phyloP scores from a whole-genome alignment of 2,329 filamentous ascomycete genomes.

The Epichloe sp. region DNA sequence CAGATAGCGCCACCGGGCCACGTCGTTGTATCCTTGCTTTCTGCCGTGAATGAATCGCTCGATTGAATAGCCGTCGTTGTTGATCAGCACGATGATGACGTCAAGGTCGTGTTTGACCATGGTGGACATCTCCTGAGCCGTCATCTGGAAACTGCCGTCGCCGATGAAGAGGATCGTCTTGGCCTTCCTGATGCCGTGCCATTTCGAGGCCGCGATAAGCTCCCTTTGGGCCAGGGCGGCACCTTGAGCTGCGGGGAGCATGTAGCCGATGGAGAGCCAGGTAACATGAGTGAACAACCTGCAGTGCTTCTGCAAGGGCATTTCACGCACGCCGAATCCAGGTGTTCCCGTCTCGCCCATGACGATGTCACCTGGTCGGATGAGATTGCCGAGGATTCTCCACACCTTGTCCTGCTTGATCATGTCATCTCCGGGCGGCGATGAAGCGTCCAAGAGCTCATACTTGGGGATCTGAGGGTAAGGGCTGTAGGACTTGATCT shows the following conservation, averaged over 20 bases:
- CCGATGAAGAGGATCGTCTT: constrained; percentile 45
- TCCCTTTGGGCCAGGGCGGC: constrained; percentile 41
- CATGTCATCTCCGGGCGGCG: not conserved
- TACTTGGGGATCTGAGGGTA: constrained; percentile 17
- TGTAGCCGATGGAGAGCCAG: constrained; percentile 49
- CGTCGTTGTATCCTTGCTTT: constrained; percentile 40
- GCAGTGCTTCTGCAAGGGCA: constrained; percentile 34
- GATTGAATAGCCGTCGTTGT: constrained; percentile 47
- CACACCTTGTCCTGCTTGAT: constrained; percentile 32
- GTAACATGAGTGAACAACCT: constrained; percentile 37
- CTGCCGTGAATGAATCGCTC: constrained; percentile 44
- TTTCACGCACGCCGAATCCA: constrained; percentile 37
- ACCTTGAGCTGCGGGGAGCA: constrained; percentile 43
- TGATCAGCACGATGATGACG: constrained; percentile 39
- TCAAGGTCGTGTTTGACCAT: constrained; percentile 43
- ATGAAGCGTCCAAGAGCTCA: constrained; percentile 6
- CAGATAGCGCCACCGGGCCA: constrained; percentile 38
- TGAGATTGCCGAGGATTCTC: constrained; percentile 30
- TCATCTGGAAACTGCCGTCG: constrained; percentile 54
- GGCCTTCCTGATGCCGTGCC: constrained; percentile 10
- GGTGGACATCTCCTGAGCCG: constrained; percentile 50
- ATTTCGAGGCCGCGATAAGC: constrained; percentile 12
- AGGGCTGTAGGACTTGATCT: constrained; percentile 11
- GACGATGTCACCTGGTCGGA: constrained; percentile 40
- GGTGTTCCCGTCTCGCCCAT: constrained; percentile 46